Base-by-base conservation (phyloP, 257 asterid genomes). In the Solanum ossicruentum region DNA sequence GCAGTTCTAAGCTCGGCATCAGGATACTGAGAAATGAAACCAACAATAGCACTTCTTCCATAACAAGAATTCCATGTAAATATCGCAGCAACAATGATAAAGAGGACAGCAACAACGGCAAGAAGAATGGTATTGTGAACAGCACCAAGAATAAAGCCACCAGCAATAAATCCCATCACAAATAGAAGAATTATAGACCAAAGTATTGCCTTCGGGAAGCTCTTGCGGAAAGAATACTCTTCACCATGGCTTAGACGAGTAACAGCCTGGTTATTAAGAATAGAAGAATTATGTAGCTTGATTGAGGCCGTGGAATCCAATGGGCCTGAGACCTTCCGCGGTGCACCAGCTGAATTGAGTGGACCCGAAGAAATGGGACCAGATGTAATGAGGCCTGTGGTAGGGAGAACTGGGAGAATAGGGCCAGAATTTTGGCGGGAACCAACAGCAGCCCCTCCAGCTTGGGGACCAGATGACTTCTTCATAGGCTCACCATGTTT, bases 1-100 rank as follows among this genome's bases (percentile, higher is more conserved):
- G 99, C 99, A 79, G 98, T 92, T 89, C 99, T 87, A 17, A 95
- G 90, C 83, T 93, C 98, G 7, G 98, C 95, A 88, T 94, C 97
- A 2, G 97, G 94, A 86, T 94, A 94, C 13, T 81, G 84, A 12
- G 90, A 90, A 78, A 94, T 89, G 85, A 86, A 94, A 86, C 97
- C 92, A 70, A 91, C 65, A 65, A 91, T 88, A 81, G 95, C 97
- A 85, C 84, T 91, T 91, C 92, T 92, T 32, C 97, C 97, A 93
- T 94, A 91, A 77, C 91, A 94, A 83, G 95, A 89, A 88, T 95
- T 95, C 98, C 98, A 95, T 57, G 87, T 69, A 67, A 92, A 95
- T 23, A 95, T 28, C 6, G 90, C 93, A 41, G 86, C 91, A 54
- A 91, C 90, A 41, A 90, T 86, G 89, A 88, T 83, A 85, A 92